Evolutionary conservation across 2,329 filamentous ascomycete genomes (phyloP).

Genomic region (Colletotrichum lupini): DNA sequence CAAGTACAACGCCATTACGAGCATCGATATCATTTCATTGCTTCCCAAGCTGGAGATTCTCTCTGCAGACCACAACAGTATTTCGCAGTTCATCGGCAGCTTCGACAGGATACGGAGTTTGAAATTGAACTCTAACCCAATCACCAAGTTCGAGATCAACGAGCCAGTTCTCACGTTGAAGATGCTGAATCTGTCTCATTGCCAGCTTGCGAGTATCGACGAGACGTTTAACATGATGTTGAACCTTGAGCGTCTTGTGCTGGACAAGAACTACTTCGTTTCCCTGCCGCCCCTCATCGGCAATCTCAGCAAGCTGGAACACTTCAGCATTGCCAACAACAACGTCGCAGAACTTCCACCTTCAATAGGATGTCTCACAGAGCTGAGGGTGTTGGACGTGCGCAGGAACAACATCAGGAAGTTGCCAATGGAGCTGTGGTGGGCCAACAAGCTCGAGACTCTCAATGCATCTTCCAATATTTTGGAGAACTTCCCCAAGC

Average conservation of each 20-base stretch:
- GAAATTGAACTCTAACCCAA: constrained; percentile 92
- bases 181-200: constrained; percentile 88
- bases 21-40: constrained; percentile 86
- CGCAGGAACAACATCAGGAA: constrained; percentile 93
- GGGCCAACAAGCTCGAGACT: constrained; percentile 88
- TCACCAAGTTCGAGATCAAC: constrained; percentile 91
- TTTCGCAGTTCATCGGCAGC: constrained; percentile 89
- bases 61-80: constrained; percentile 90
- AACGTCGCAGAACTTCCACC: constrained; percentile 84
- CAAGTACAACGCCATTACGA: constrained; percentile 90
- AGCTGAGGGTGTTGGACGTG: constrained; percentile 87
- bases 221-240: constrained; percentile 88
- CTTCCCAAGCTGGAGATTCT: constrained; percentile 89
- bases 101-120: constrained; percentile 87
- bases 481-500: constrained; percentile 89
- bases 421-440: constrained; percentile 95
- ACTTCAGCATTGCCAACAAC: constrained; percentile 95
- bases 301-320: constrained; percentile 82
- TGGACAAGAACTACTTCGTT: constrained; percentile 97
- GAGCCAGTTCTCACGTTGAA: constrained; percentile 83
- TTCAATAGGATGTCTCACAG: constrained; percentile 87
- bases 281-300: constrained; percentile 89
- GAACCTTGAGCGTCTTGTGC: constrained; percentile 85
- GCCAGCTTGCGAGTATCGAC: constrained; percentile 91
- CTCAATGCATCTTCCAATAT: constrained; percentile 97